phyloP scores from a whole-genome alignment of 2,329 filamentous ascomycete species.

The Sarocladiaceae sp. region DNA sequence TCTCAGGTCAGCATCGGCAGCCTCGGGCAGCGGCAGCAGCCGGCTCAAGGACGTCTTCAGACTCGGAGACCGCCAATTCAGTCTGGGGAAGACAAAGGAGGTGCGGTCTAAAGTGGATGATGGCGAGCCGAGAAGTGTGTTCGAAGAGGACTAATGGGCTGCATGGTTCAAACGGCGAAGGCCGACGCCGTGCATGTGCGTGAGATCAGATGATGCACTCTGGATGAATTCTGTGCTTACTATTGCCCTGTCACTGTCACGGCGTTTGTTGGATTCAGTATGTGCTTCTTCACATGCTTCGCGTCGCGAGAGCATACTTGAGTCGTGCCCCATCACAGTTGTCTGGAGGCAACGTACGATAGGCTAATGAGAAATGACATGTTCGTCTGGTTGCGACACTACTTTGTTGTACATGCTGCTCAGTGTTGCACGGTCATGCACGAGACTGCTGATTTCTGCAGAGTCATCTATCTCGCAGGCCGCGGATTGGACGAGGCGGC shows the following conservation, averaged over 20 bases:
- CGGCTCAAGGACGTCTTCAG: not conserved
- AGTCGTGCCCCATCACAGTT: no score
- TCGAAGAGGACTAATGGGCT: not conserved
- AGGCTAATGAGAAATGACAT: no score
- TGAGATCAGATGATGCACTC: not conserved
- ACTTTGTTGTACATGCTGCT: no score
- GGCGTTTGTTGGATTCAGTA: no score
- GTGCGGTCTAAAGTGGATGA: not conserved
- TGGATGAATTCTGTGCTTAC: no score
- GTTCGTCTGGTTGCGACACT: not conserved
- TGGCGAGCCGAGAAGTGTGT: constrained; percentile 1
- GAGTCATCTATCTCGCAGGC: constrained; percentile 7
- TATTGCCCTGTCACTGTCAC: no score
- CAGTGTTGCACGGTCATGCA: not conserved
- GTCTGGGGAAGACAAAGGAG: not conserved
- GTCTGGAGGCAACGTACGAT: no score
- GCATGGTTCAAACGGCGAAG: not conserved
- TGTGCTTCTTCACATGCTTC: no score
- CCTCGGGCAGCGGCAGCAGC: not conserved
- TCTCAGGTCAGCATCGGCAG: not conserved
- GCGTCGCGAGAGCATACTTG: no score
- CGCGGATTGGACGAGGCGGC: not conserved
- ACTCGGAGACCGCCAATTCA: not conserved
- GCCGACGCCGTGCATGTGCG: not conserved
- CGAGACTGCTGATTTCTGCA: not conserved